These are phyloP conservation scores for Sergeia podlipaevii DNA, from an alignment of 208 protist species.

Conservation along the genomic window DNA sequence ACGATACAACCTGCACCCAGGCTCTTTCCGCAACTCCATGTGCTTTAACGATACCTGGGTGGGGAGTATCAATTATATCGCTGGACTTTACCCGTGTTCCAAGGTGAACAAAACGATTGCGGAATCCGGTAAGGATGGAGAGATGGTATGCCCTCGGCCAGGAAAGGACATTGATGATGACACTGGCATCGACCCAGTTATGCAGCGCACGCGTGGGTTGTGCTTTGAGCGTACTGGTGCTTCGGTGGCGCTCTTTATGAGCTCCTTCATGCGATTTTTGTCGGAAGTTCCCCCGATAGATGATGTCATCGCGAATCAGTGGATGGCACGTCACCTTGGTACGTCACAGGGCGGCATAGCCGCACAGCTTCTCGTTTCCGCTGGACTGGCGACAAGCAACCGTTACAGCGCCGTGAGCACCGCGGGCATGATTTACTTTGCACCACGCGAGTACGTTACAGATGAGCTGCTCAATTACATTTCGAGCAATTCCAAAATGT, in stretches of 20 bases:
- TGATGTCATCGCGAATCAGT: conserved; percentile 24
- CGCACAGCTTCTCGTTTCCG: neutral
- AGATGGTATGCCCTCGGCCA: too few species aligned
- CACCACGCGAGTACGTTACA: conserved; percentile 17
- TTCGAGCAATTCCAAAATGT: conserved; percentile 14
- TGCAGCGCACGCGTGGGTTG: too few species aligned
- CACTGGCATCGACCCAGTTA: neutral
- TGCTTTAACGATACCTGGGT: conserved; percentile 23
- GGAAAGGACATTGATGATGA: too few species aligned
- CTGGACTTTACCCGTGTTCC: conserved; percentile 4
- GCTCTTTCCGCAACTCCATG: neutral
- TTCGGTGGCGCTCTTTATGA: conserved; percentile 4
- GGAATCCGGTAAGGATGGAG: neutral
- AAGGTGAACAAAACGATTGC: neutral
- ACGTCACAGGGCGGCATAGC: neutral
- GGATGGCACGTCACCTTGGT: conserved; percentile 10
- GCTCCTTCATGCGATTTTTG: neutral
- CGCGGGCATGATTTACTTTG: conserved; percentile 36
- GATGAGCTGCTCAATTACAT: conserved; percentile 24
- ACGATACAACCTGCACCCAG: neutral
- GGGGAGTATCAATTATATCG: conserved; percentile 7
- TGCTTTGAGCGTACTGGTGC: neutral
- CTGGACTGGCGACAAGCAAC: neutral
- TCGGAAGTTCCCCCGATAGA: conserved; percentile 11
- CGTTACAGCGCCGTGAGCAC: conserved; percentile 11